Conservation (phyloP, 2,329 filamentous ascomycete genomes). For the Sporothrix globosa region DNA sequence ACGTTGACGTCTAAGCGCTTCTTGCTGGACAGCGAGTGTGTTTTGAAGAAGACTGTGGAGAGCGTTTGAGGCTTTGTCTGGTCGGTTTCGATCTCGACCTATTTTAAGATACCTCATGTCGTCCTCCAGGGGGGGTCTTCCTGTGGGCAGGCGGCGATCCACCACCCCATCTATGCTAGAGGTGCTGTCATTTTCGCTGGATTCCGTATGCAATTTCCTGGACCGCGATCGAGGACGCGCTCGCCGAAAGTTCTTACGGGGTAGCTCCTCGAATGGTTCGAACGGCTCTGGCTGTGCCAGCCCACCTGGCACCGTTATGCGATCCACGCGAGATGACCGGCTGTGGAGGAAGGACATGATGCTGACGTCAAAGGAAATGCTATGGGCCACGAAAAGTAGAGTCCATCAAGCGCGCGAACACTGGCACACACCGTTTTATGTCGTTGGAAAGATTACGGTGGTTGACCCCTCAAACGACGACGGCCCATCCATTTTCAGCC, state of each 20-base stretch:
- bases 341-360: not conserved
- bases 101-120: no score
- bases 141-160: not conserved
- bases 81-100: no score
- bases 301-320: not conserved
- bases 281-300: slow-evolving; percentile 5
- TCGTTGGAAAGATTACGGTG: not conserved
- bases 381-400: not conserved
- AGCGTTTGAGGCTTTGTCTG: not conserved
- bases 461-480: not conserved
- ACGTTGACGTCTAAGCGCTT: no score
- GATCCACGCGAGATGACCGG: not conserved
- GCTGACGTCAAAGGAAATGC: not conserved
- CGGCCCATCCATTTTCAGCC: not conserved
- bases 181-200: not conserved
- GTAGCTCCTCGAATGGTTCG: not conserved
- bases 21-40: no score
- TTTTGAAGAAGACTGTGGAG: no score
- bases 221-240: no score
- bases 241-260: not conserved
- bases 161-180: not conserved
- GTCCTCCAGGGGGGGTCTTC: no score
- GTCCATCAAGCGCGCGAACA: no score
- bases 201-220: not conserved
- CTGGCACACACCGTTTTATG: not conserved